Evolutionary conservation across 192 early-diverging fungal genomes (phyloP).

Genomic region (Chytriomyces confervae): DNA sequence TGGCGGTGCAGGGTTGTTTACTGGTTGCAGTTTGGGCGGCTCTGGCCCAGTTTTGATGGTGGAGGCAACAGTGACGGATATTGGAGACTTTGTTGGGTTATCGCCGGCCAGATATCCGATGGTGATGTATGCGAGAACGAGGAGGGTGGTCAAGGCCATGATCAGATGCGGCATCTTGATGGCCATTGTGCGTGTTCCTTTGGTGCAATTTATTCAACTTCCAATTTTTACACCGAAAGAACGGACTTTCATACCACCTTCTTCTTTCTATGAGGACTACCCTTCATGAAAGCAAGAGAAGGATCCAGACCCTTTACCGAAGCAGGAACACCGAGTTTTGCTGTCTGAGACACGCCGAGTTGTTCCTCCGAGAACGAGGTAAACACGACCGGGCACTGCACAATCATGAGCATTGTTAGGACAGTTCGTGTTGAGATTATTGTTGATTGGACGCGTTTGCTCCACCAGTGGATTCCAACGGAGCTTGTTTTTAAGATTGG

Average conservation of each 20-base stretch:
- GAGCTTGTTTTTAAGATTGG: not conserved
- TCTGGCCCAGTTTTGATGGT: not conserved
- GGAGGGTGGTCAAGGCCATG: no score
- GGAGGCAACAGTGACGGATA: not conserved
- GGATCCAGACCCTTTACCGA: not conserved
- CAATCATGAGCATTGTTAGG: not conserved
- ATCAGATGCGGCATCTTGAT: no score
- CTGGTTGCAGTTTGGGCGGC: not conserved
- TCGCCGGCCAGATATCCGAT: no score
- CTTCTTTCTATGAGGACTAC: not conserved
- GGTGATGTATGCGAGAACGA: no score
- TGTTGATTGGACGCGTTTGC: not conserved
- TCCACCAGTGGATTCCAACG: constrained; percentile 19
- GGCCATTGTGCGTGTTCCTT: no score
- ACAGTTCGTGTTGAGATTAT: not conserved
- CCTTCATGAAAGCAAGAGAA: not conserved
- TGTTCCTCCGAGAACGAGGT: not conserved
- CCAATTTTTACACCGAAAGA: no score
- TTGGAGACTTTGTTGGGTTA: no score
- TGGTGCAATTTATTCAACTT: no score
- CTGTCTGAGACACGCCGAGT: not conserved
- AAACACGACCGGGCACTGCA: not conserved
- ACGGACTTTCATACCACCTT: not conserved
- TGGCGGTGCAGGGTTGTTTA: not conserved
- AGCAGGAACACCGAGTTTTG: not conserved